Evolutionary conservation across 345 rosid species (phyloP).

Genomic region (Passiflora organensis): DNA sequence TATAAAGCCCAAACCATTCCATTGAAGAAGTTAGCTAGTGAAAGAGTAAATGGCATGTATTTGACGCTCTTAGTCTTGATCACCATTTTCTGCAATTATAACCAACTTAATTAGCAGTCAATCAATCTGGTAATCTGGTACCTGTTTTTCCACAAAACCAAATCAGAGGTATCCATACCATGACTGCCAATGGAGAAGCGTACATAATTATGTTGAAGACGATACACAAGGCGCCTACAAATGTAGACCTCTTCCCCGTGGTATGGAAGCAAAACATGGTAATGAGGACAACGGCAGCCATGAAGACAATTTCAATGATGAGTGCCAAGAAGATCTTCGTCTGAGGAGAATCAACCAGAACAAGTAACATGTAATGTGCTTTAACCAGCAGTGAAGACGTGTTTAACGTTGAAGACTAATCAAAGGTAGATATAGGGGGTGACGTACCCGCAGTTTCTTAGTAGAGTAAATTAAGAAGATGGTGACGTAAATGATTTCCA

Average conservation of each 20-base stretch:
- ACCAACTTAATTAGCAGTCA: not conserved
- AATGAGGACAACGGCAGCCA: constrained; percentile 13
- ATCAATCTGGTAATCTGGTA: not conserved
- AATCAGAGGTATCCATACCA: constrained; percentile 1
- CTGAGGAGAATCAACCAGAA: constrained; percentile 25
- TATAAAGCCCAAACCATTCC: constrained; percentile 56
- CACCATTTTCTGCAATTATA: constrained; percentile 41
- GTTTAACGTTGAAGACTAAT: too few species aligned
- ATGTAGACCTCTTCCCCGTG: constrained; percentile 2
- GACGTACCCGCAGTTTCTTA: constrained; percentile 8
- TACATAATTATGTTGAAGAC: constrained; percentile 16
- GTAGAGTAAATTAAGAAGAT: constrained; percentile 15
- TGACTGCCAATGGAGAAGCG: constrained; percentile 17
- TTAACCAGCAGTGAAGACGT: too few species aligned
- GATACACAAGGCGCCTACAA: constrained; percentile 14
- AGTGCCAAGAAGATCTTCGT: constrained; percentile 22
- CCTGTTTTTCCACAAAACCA: not conserved
- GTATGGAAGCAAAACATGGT: not conserved
- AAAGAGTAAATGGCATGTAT: constrained; percentile 72
- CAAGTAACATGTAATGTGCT: too few species aligned
- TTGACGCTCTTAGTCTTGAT: constrained; percentile 74
- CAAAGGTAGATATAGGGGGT: too few species aligned
- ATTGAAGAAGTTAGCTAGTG: constrained; percentile 47
- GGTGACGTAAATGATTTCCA: constrained; percentile 8
- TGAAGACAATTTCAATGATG: constrained; percentile 39